Evolutionary conservation across 257 asterid species (phyloP), one percentile per base, ranked within the genome.

Genomic region (Lithospermum erythrorhizon): DNA sequence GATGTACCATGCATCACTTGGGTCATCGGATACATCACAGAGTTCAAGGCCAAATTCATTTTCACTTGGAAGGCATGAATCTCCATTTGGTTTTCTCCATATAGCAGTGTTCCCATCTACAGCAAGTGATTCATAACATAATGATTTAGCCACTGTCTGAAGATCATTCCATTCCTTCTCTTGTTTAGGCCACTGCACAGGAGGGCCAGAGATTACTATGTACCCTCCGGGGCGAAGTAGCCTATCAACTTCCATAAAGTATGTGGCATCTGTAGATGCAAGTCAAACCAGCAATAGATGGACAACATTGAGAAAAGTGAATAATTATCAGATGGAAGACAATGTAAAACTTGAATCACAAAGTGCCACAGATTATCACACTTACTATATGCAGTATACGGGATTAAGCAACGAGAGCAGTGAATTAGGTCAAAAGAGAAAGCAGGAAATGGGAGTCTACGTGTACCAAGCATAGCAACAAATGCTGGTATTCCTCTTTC

Each of bases 101-200:
- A 93, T 83, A 64, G 59, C 99, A 6, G 97, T 89, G 85, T 89
- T 93, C 59, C 96, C 97, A 75, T 93, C 97, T n/a, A 93, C 97
- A 48, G 74, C 97, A 70, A 89, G 82, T 70, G 85, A 75, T 66
- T 93, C 95, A 63, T 86, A 93, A 75, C 97, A 89, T 81, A 89
- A 68, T 6, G 89, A 75, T 76, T 89, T 72, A 62, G 96, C 94
- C 63, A 80, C 99, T 19, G 84, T 77, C 76, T 93, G 97, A 69
- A 93, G 94, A 71, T 93, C 99, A 9, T 84, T 87, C 99, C 99
- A 93, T 72, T 89, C 99, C 76, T 84, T 84, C 61, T 93, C 99
- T 64, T 77, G 95, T 74, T 93, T 89, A 68, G 89, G 61, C 99
- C 99, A 89, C 79, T 84, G 94, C 21, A 93, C 97, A 10, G 99